Conservation (phyloP, 345 rosid genomes). For the Eutrema yunnanense region DNA sequence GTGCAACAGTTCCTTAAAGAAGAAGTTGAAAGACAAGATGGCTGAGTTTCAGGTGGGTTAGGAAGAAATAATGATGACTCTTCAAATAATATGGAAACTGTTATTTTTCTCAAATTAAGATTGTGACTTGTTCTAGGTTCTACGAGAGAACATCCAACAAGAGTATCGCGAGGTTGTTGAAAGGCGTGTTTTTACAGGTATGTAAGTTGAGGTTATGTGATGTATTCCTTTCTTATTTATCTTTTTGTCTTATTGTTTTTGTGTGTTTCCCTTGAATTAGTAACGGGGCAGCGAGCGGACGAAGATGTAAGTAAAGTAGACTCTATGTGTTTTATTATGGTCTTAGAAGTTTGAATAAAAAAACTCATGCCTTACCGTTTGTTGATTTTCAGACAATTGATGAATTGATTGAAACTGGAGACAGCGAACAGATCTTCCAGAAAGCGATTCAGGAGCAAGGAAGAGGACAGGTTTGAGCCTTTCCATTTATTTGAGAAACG, state of each 20-base stretch:
- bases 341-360: not conserved
- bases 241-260: not conserved
- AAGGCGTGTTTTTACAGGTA: constrained; percentile 86
- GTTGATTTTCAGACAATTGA: constrained; percentile 59
- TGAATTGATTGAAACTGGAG: constrained; percentile 84
- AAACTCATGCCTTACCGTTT: not conserved
- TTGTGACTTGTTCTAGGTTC: constrained; percentile 41
- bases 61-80: not conserved
- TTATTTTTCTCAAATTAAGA: not conserved
- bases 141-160: constrained; percentile 76
- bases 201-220: not conserved
- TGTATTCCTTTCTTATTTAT: not conserved
- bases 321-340: not conserved
- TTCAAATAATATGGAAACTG: not conserved
- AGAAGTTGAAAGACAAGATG: constrained; percentile 51
- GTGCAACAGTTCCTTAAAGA: constrained; percentile 53
- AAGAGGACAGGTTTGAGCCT: constrained; percentile 64
- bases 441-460: constrained; percentile 93
- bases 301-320: constrained; percentile 30
- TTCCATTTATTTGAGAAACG: not conserved
- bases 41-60: constrained; percentile 74
- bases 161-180: constrained; percentile 92
- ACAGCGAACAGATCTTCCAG: constrained; percentile 89
- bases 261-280: constrained; percentile 17
- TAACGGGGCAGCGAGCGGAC: constrained; percentile 31